phyloP scores from a whole-genome alignment of 2,329 filamentous ascomycete species.

The Alternaria metachromatica region DNA sequence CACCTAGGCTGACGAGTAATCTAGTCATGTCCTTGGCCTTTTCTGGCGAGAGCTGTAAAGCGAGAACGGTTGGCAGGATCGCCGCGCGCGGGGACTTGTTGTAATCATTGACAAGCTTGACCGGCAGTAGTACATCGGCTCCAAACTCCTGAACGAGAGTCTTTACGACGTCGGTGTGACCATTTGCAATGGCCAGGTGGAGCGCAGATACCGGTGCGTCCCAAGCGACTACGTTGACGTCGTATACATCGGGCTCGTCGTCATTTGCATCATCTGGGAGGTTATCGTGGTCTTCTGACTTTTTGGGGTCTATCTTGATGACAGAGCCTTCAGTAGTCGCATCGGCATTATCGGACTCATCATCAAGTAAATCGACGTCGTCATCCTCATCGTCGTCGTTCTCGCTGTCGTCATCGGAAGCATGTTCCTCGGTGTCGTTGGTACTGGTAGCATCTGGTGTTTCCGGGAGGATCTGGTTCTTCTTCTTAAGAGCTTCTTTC shows the following conservation, averaged over 20 bases:
- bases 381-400: conserved; percentile 57
- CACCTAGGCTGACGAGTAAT: conserved; percentile 72
- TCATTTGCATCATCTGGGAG: conserved; percentile 61
- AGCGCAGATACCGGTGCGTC: conserved; percentile 75
- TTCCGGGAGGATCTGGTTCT: background rate
- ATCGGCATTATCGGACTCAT: conserved; percentile 47
- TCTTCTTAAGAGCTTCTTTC: conserved; percentile 54
- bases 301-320: conserved; percentile 60
- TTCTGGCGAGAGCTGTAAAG: conserved; percentile 67
- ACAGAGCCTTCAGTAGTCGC: conserved; percentile 78
- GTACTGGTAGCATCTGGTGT: background rate
- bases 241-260: conserved; percentile 78
- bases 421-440: conserved; percentile 3
- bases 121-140: conserved; percentile 75
- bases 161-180: conserved; percentile 72
- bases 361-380: conserved; percentile 62
- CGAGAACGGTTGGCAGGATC: conserved; percentile 74
- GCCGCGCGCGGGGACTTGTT: conserved; percentile 62
- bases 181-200: conserved; percentile 78
- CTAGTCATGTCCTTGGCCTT: conserved; percentile 70
- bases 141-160: conserved; percentile 74
- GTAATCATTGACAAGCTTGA: conserved; percentile 66
- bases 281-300: conserved; percentile 52
- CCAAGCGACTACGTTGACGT: conserved; percentile 81
- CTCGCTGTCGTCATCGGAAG: conserved; percentile 49